Conservation (phyloP, 2,329 filamentous ascomycete species). For the Pseudogymnoascus pannorum region DNA sequence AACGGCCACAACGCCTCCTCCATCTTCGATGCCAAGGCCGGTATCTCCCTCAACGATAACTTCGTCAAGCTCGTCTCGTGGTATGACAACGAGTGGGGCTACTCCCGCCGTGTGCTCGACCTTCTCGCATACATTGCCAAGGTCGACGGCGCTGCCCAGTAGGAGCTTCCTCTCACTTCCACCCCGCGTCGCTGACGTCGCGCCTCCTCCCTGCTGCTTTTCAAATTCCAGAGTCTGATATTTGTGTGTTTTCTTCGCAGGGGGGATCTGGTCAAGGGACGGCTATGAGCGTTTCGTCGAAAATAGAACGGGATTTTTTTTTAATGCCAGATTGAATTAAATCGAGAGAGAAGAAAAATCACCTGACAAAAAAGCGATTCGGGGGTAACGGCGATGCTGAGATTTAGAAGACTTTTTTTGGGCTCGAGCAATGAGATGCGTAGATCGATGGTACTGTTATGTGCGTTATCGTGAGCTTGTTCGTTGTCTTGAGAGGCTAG, state of each 20-base stretch:
- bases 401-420: neutral
- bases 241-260: conserved; percentile 8
- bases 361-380: neutral
- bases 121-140: conserved; percentile 72
- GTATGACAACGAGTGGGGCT: conserved; percentile 99
- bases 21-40: conserved; percentile 99
- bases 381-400: neutral
- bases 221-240: conserved; percentile 1
- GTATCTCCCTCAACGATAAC: conserved; percentile 97
- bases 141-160: conserved; percentile 49
- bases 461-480: conserved; percentile 8
- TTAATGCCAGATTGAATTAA: neutral
- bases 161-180: conserved; percentile 18
- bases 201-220: neutral
- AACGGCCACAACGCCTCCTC: conserved; percentile 90
- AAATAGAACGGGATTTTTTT: neutral
- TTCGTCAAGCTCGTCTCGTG: conserved; percentile 97
- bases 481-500: neutral
- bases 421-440: conserved; percentile 1
- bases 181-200: conserved; percentile 5
- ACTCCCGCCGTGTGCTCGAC: conserved; percentile 91
- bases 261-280: conserved; percentile 4
- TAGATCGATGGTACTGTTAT: conserved; percentile 1
- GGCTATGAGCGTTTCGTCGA: neutral
- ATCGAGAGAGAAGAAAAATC: neutral